Conservation (phyloP, 352 stramenopile genomes). For the Globisporangium abappressorium region DNA sequence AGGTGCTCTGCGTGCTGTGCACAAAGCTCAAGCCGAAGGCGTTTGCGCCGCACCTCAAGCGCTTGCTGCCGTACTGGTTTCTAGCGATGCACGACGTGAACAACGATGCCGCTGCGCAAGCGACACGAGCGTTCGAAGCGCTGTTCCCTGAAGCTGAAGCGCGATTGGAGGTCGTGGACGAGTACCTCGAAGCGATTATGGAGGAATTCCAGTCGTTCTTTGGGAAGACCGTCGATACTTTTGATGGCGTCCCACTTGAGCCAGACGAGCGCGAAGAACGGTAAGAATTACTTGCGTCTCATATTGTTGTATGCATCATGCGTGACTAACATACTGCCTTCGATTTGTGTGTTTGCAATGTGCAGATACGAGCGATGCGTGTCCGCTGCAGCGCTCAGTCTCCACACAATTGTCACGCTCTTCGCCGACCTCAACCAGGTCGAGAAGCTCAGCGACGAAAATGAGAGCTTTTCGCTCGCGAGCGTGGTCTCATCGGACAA, state of each 20-base stretch:
- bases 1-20: conserved; percentile 56
- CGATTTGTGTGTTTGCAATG: neutral
- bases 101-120: conserved; percentile 43
- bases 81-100: conserved; percentile 80
- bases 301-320: neutral
- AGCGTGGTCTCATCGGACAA: conserved; percentile 56
- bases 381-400: conserved; percentile 52
- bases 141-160: conserved; percentile 43
- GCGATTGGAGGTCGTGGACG: conserved; percentile 31
- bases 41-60: conserved; percentile 66
- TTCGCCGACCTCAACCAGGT: conserved; percentile 38
- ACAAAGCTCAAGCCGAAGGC: conserved; percentile 67
- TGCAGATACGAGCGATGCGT: conserved; percentile 57
- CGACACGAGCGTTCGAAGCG: conserved; percentile 48
- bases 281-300: conserved; percentile 18
- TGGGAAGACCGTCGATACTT: conserved; percentile 50
- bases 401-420: conserved; percentile 54
- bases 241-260: conserved; percentile 57
- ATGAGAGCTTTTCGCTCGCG: conserved; percentile 37
- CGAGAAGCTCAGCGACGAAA: conserved; percentile 37
- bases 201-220: conserved; percentile 69
- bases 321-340: neutral
- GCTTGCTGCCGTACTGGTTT: conserved; percentile 76
- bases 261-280: conserved; percentile 67
- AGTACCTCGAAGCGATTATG: conserved; percentile 45